Evolutionary conservation across 805 yeast species (phyloP).

Genomic region (Candida lessepsii): DNA sequence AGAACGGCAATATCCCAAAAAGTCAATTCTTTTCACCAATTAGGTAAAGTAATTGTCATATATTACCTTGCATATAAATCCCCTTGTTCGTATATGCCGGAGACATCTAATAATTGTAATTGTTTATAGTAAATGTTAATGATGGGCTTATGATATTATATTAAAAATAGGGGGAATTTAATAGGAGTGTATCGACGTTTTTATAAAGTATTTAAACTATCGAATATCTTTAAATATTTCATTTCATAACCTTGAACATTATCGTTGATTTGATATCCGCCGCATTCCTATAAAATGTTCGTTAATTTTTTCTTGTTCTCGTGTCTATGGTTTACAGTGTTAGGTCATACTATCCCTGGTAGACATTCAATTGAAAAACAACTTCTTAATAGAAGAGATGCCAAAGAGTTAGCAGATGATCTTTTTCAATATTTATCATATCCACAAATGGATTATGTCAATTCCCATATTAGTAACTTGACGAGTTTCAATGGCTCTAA

Average conservation of each 20-base stretch:
- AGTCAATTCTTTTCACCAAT: not conserved
- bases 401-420: conserved; percentile 23
- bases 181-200: no score
- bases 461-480: conserved; percentile 27
- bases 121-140: no score
- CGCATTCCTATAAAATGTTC: no score
- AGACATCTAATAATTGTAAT: not conserved
- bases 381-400: conserved; percentile 15
- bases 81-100: not conserved
- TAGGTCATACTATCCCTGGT: conserved; percentile 16
- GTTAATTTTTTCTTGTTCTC: not conserved
- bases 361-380: conserved; percentile 13
- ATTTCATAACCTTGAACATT: no score
- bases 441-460: conserved; percentile 29
- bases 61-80: not conserved
- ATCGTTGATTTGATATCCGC: no score
- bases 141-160: not conserved
- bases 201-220: no score
- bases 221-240: no score
- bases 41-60: not conserved
- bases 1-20: not conserved
- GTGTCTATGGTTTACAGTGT: not conserved
- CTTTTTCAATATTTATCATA: conserved; percentile 24
- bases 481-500: conserved; percentile 29
- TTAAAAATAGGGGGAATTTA: no score